These are phyloP conservation scores for Carex littledalei DNA, from an alignment of 176 grass and related monocot genomes.

Conservation along the genomic window DNA sequence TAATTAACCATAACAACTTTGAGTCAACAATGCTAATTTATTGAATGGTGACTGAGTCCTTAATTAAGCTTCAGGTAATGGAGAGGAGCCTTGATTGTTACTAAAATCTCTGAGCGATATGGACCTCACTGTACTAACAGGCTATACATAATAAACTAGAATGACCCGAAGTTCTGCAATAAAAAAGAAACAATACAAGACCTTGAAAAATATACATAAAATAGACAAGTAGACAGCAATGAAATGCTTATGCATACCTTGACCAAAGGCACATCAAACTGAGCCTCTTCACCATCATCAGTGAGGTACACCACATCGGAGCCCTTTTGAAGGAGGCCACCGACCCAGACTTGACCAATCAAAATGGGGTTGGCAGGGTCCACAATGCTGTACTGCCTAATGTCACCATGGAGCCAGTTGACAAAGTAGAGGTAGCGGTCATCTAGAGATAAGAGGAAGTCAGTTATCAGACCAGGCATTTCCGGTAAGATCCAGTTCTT, in stretches of 20 bases:
- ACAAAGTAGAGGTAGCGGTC: slow-evolving; percentile 84
- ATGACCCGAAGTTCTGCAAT: not conserved
- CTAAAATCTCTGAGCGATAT: not conserved
- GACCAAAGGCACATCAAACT: slow-evolving; percentile 66
- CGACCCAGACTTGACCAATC: slow-evolving; percentile 79
- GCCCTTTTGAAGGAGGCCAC: slow-evolving; percentile 88
- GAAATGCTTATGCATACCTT: slow-evolving; percentile 36
- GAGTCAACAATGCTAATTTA: not conserved
- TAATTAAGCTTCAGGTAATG: not conserved
- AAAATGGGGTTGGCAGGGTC: slow-evolving; percentile 79
- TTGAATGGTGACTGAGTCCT: not conserved
- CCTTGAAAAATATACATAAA: not conserved
- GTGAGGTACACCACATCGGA: slow-evolving; percentile 55
- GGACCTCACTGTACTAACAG: not conserved
- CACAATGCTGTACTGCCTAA: slow-evolving; percentile 93
- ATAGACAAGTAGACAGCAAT: too few relatives aligned
- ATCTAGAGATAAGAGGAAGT: slow-evolving; percentile 85
- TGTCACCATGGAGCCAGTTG: slow-evolving; percentile 95
- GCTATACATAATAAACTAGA: not conserved
- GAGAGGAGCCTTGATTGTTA: not conserved
- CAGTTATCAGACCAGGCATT: slow-evolving; percentile 97
- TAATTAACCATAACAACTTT: slow-evolving; percentile 22
- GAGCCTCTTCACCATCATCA: slow-evolving; percentile 59
- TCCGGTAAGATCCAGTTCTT: slow-evolving; percentile 81
- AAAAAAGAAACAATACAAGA: not conserved